Evolutionary conservation across 805 yeast species (phyloP), one percentile per base, ranked within the genome.

Genomic region (Pichia scutulata): DNA sequence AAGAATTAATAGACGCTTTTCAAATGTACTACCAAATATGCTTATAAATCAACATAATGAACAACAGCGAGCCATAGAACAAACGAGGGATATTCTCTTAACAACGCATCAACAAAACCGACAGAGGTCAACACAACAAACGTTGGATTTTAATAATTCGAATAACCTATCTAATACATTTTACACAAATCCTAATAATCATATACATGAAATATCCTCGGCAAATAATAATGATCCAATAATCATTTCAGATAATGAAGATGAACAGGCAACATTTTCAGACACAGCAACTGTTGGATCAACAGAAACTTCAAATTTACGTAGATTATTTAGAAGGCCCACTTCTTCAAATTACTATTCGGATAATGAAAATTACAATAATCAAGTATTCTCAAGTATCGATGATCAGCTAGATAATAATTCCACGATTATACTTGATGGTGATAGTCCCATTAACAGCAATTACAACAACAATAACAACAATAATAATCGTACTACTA

Each of bases 141-240:
- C 37, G 7, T 33, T 33, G 19, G 37, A 33, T 33, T 33, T 33
- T n/a, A 33, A 16, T 33, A 33, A 33, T 33, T 12, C 19, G n/a
- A 33, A 33, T 16, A 33, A 33, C 37, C 37, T 33, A 16, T 33
- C 37, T 12, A 30, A 19, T 21, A 39, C 39, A 8, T 19, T 46
- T 25, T 43, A 52, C 25, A 36, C 26, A 5, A 47, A 43, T 44
- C 51, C 50, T 21, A 47, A 50, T 21, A 30, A 25, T 7, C 50
- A 43, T 16, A 52, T 50, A 3, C 47, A 39, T 7, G 44, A 30
- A 14, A 3, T 30, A 30, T 30, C 36, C 12, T 30, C 36, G 14
- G 7, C 16, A 2, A 42, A 39, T 46, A 52, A n/a, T 49, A 52
- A 26, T 52, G 55, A n/a, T 55, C 62, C 62, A 3, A 60, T 60